Percentiles rank a stretch among this genome's conserved stretches.
These are phyloP conservation scores for Hondaea fermentalgiana DNA, from an alignment of 108 stramenopile genomes.

Conservation along the genomic window DNA sequence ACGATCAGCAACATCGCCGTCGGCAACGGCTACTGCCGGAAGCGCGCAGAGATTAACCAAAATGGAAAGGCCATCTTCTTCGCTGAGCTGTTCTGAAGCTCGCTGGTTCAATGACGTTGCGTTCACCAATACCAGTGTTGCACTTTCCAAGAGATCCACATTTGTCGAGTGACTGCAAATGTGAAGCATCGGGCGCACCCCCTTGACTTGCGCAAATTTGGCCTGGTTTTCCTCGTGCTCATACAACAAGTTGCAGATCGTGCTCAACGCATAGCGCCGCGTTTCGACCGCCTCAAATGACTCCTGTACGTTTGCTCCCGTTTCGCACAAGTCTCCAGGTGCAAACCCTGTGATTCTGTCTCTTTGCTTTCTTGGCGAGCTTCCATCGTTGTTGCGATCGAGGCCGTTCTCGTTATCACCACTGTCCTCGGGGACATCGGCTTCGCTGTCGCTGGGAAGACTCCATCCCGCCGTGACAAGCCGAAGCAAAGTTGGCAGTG, in stretches of 20 bases:
- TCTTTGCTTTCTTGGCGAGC: too few relatives aligned
- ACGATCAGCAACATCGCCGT: background rate
- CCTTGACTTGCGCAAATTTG: background rate
- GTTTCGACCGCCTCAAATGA: background rate
- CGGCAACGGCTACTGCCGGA: background rate
- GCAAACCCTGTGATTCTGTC: too few relatives aligned
- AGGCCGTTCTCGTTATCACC: too few relatives aligned
- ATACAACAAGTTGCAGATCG: background rate
- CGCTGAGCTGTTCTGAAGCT: background rate
- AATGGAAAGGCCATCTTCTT: background rate
- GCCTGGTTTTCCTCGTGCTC: background rate
- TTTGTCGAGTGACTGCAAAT: background rate
- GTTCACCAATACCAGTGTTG: background rate
- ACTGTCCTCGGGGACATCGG: too few relatives aligned
- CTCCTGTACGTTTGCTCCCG: background rate
- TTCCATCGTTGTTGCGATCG: too few relatives aligned
- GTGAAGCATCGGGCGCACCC: background rate
- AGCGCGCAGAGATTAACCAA: background rate
- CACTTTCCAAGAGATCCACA: background rate
- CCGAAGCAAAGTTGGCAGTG: too few relatives aligned
- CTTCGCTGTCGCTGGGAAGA: too few relatives aligned
- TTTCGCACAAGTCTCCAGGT: too few relatives aligned
- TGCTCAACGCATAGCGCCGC: background rate
- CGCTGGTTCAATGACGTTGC: background rate
- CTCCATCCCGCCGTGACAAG: too few relatives aligned